Evolutionary conservation across 352 stramenopile species (phyloP).

Genomic region (Phytophthora cryptogea): DNA sequence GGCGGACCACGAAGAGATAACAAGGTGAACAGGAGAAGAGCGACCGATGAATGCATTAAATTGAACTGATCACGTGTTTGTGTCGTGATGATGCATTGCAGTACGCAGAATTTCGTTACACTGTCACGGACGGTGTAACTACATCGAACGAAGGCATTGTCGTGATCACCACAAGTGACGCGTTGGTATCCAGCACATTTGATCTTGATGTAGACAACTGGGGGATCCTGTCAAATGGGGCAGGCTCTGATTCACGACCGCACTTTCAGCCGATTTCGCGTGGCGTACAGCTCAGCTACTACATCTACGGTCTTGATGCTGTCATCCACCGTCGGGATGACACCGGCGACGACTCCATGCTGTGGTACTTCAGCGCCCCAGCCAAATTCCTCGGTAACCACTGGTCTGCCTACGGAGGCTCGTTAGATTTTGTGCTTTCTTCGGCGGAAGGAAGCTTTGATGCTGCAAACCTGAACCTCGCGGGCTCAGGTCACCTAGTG

Average conservation of each 20-base stretch:
- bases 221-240: constrained; percentile 74
- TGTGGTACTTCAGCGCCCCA: constrained; percentile 90
- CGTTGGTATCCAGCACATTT: constrained; percentile 87
- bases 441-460: constrained; percentile 91
- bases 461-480: constrained; percentile 73
- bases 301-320: constrained; percentile 84
- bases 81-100: constrained; percentile 26
- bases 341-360: constrained; percentile 66
- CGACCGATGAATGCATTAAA: background rate
- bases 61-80: background rate
- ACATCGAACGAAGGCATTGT: constrained; percentile 76
- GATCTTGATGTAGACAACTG: constrained; percentile 79
- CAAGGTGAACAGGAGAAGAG: constrained; percentile 43
- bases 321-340: constrained; percentile 70
- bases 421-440: constrained; percentile 89
- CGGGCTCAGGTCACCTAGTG: constrained; percentile 68
- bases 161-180: constrained; percentile 69
- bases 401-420: constrained; percentile 88
- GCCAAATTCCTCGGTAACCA: constrained; percentile 90
- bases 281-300: constrained; percentile 84
- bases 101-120: constrained; percentile 90
- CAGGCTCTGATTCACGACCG: constrained; percentile 12
- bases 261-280: constrained; percentile 69
- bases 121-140: constrained; percentile 68
- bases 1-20: constrained; percentile 55